These are phyloP conservation scores for Volvariella volvacea DNA, from an alignment of 1,284 basidiomycete species.

Conservation along the genomic window DNA sequence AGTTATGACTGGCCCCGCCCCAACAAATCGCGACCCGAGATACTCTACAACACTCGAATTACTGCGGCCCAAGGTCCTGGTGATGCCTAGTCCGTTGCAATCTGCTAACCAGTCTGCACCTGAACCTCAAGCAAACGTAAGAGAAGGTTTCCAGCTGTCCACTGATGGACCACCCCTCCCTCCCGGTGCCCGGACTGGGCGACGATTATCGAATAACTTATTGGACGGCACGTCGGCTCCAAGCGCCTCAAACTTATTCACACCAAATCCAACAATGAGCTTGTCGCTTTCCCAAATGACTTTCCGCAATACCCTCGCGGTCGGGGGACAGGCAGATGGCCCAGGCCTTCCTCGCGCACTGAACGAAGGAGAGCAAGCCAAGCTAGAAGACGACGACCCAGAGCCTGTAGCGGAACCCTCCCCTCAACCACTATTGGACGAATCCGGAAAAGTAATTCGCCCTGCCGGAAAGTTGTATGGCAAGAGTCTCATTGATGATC, in stretches of 20 bases:
- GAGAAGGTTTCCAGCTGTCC: constrained; percentile 56
- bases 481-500: constrained; percentile 74
- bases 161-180: constrained; percentile 66
- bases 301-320: constrained; percentile 67
- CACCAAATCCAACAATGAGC: constrained; percentile 67
- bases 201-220: constrained; percentile 33
- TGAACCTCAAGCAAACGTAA: constrained; percentile 25
- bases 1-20: constrained; percentile 27
- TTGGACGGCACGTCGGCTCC: constrained; percentile 26
- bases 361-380: constrained; percentile 65
- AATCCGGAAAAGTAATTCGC: constrained; percentile 26
- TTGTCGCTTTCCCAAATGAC: constrained; percentile 72
- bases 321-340: constrained; percentile 59
- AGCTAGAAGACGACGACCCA: constrained; percentile 20
- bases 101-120: constrained; percentile 19
- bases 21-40: constrained; percentile 40
- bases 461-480: constrained; percentile 75
- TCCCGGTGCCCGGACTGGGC: constrained; percentile 53
- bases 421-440: constrained; percentile 29
- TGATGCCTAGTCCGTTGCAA: constrained; percentile 82
- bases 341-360: constrained; percentile 58
- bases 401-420: constrained; percentile 20
- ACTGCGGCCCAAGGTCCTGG: constrained; percentile 73
- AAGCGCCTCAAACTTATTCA: constrained; percentile 62
- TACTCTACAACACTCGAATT: constrained; percentile 71